phyloP scores from a whole-genome alignment of 352 stramenopile genomes.

The Globisporangium perplexum region DNA sequence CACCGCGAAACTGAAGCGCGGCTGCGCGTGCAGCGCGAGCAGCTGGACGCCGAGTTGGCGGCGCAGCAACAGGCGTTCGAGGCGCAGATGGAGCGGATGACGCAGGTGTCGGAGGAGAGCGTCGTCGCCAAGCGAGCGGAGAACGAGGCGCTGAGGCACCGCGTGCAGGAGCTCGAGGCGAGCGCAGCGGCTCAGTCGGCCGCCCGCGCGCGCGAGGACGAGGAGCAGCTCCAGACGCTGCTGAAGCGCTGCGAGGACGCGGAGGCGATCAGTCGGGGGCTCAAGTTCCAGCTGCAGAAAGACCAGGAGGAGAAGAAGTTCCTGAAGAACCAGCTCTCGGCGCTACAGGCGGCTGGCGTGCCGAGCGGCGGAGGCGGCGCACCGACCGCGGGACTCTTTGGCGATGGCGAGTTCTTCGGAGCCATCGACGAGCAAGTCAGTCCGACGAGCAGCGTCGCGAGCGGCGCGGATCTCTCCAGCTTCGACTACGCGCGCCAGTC shows the following conservation, averaged over 20 bases:
- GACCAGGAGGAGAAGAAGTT: slow-evolving; percentile 77
- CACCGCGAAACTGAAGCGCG: slow-evolving; percentile 23
- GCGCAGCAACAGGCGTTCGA: slow-evolving; percentile 37
- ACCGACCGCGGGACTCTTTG: slow-evolving; percentile 13
- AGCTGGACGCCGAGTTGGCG: slow-evolving; percentile 10
- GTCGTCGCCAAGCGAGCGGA: slow-evolving; percentile 21
- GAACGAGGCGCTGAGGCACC: slow-evolving; percentile 20
- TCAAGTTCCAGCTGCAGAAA: slow-evolving; percentile 72
- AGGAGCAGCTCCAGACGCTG: slow-evolving; percentile 42
- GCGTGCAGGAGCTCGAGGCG: slow-evolving; percentile 26
- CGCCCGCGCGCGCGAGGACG: slow-evolving; percentile 31
- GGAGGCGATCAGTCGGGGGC: slow-evolving; percentile 55
- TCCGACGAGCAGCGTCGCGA: slow-evolving; percentile 34
- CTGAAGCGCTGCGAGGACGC: slow-evolving; percentile 55
- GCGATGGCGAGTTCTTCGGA: slow-evolving; percentile 5
- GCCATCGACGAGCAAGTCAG: slow-evolving; percentile 15
- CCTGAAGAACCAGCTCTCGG: slow-evolving; percentile 51
- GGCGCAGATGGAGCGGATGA: slow-evolving; percentile 13
- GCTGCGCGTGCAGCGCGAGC: slow-evolving; percentile 19
- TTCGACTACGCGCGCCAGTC: slow-evolving; percentile 43
- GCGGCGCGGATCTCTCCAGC: slow-evolving; percentile 42
- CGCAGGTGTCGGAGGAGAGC: slow-evolving; percentile 18
- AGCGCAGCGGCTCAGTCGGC: slow-evolving; percentile 13
- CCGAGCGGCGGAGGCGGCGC: neutral
- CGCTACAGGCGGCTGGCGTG: slow-evolving; percentile 17